These are phyloP conservation scores for Lunularia cruciata DNA, from an alignment of 225 moss, liverwort and hornwort genomes.

Conservation along the genomic window DNA sequence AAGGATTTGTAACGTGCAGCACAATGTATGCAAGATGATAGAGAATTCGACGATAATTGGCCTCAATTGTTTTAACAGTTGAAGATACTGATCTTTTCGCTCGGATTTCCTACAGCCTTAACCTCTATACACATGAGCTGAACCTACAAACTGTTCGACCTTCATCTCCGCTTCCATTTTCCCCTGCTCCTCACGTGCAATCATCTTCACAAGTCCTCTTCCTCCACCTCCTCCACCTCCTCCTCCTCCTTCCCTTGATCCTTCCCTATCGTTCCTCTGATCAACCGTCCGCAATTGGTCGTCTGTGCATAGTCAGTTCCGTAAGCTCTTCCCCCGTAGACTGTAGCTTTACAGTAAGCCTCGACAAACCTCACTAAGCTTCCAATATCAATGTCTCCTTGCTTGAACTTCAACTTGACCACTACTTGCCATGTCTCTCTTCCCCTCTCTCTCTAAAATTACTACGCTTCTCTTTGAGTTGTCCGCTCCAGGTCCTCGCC, in stretches of 20 bases:
- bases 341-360: no score
- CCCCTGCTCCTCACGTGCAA: slow-evolving; percentile 3
- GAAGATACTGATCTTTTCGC: background rate
- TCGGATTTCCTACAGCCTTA: slow-evolving; percentile 19
- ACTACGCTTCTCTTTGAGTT: background rate
- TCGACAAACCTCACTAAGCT: background rate
- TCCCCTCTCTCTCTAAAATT: background rate
- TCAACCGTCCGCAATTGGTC: slow-evolving; percentile 5
- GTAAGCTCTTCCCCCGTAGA: background rate
- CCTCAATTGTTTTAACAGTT: background rate
- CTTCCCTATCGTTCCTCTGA: background rate
- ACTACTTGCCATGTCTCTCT: background rate
- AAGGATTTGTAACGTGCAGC: slow-evolving; percentile 13
- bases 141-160: slow-evolving; percentile 27
- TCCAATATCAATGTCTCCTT: no score
- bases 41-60: slow-evolving; percentile 13
- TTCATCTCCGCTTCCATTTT: slow-evolving; percentile 32
- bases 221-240: background rate
- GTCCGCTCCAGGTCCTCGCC: background rate
- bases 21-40: background rate
- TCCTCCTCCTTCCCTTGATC: background rate
- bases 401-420: slow-evolving; percentile 4
- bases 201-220: background rate
- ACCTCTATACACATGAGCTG: slow-evolving; percentile 9
- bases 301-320: background rate